Evolutionary conservation across 2,329 filamentous ascomycete genomes (phyloP).

Genomic region (Akanthomyces uredinophilus): DNA sequence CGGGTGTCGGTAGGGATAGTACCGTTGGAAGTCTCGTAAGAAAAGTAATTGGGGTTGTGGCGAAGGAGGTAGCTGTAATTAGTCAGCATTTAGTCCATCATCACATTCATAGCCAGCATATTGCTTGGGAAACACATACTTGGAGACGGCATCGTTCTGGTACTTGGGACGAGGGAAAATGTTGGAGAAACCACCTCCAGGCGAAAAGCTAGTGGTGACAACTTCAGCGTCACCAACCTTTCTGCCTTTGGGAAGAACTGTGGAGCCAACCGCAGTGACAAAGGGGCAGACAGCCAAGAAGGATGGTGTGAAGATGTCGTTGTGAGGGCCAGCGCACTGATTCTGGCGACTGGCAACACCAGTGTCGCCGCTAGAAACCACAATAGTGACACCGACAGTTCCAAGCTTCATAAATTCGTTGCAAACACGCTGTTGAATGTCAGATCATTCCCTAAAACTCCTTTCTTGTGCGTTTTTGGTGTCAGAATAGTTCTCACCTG

Average conservation of each 20-base stretch:
- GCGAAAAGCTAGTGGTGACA: slow-evolving; percentile 42
- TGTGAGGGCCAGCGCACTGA: slow-evolving; percentile 14
- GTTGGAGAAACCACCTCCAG: slow-evolving; percentile 24
- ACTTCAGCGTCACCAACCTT: slow-evolving; percentile 41
- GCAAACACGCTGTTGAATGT: slow-evolving; percentile 30
- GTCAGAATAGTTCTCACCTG: slow-evolving; percentile 34
- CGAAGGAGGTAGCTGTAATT: slow-evolving; percentile 28
- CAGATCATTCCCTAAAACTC: not conserved
- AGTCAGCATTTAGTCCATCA: slow-evolving; percentile 16
- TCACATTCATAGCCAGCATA: too few relatives aligned
- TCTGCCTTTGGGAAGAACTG: slow-evolving; percentile 37
- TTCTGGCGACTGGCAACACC: slow-evolving; percentile 27
- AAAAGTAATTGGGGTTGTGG: slow-evolving; percentile 15
- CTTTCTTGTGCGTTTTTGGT: not conserved
- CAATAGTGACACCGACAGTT: slow-evolving; percentile 36
- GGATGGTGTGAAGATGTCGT: slow-evolving; percentile 29
- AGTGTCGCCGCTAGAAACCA: slow-evolving; percentile 37
- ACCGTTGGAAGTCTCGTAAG: slow-evolving; percentile 29
- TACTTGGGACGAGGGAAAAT: slow-evolving; percentile 42
- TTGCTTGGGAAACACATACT: not conserved
- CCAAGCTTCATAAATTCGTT: slow-evolving; percentile 43
- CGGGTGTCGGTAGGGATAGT: slow-evolving; percentile 30
- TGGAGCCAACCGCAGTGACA: slow-evolving; percentile 46
- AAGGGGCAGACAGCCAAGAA: slow-evolving; percentile 37
- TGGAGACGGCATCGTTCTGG: slow-evolving; percentile 35